These are phyloP conservation scores for Agastache rugosa DNA, from an alignment of 257 asterid genomes.

Conservation along the genomic window DNA sequence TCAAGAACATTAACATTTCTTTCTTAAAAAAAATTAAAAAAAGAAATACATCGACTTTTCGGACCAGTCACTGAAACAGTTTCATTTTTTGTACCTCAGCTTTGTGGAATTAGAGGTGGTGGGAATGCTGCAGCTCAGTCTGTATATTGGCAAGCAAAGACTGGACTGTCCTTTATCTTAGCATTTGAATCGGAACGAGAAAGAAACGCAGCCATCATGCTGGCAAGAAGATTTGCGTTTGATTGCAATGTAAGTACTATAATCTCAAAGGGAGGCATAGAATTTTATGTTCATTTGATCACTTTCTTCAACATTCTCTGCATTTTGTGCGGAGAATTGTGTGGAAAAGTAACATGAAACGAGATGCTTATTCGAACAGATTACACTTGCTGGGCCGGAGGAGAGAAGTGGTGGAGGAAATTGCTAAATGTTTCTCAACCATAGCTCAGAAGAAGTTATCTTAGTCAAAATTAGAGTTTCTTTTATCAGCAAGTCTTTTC, in stretches of 20 bases:
- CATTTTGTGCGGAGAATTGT: not conserved
- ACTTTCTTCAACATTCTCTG: not conserved
- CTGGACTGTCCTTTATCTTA: conserved; percentile 66
- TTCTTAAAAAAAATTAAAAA: too few species aligned
- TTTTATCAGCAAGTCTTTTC: conserved; percentile 39
- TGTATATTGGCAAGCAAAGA: conserved; percentile 80
- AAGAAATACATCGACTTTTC: not conserved
- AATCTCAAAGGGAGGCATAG: conserved; percentile 4
- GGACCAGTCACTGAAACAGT: conserved; percentile 7
- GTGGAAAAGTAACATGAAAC: not conserved
- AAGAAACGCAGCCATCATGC: conserved; percentile 96
- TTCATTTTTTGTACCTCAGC: conserved; percentile 45
- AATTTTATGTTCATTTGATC: not conserved
- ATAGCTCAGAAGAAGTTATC: conserved; percentile 35
- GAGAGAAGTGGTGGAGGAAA: conserved; percentile 62
- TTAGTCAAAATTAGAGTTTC: conserved; percentile 25
- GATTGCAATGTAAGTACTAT: conserved; percentile 87
- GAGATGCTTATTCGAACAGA: conserved; percentile 47
- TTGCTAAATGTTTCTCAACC: conserved; percentile 31
- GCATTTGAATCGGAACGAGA: conserved; percentile 93
- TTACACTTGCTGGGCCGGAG: conserved; percentile 79
- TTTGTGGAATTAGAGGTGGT: conserved; percentile 97
- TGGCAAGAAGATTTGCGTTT: conserved; percentile 90
- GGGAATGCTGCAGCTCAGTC: conserved; percentile 98
- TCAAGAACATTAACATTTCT: not conserved